phyloP scores from a whole-genome alignment of 352 stramenopile genomes.

The Phytopythium mirpurense region DNA sequence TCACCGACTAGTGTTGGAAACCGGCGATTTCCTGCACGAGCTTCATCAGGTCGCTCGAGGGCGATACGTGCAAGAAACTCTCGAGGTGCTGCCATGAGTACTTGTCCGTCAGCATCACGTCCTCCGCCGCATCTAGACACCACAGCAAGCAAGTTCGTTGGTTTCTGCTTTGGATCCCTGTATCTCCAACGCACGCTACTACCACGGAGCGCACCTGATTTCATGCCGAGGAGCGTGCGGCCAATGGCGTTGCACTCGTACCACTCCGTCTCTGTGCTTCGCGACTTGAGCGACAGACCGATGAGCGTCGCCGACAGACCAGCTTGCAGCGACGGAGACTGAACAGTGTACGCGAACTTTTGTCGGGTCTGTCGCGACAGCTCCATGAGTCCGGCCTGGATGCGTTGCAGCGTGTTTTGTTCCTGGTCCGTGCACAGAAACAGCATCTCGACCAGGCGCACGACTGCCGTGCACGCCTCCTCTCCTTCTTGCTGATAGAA shows the following conservation, averaged over 20 bases:
- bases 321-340: slow-evolving; percentile 54
- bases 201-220: slow-evolving; percentile 28
- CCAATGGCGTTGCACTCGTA: slow-evolving; percentile 73
- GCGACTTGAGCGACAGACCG: slow-evolving; percentile 66
- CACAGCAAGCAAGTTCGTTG: too few species aligned
- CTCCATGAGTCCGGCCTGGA: slow-evolving; percentile 54
- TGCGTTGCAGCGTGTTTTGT: slow-evolving; percentile 64
- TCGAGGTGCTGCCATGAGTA: slow-evolving; percentile 84
- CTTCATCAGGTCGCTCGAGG: slow-evolving; percentile 37
- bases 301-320: slow-evolving; percentile 61
- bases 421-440: slow-evolving; percentile 69
- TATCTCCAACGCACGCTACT: slow-evolving; percentile 1
- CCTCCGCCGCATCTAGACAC: slow-evolving; percentile 20
- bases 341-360: slow-evolving; percentile 55
- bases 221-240: slow-evolving; percentile 48
- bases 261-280: slow-evolving; percentile 76
- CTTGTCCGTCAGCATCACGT: slow-evolving; percentile 50
- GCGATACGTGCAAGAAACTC: slow-evolving; percentile 43
- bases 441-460: slow-evolving; percentile 79
- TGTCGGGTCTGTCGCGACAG: slow-evolving; percentile 44
- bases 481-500: slow-evolving; percentile 51
- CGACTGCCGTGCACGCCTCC: slow-evolving; percentile 50
- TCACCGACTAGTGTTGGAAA: slow-evolving; percentile 28
- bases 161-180: too few species aligned
- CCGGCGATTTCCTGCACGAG: slow-evolving; percentile 68